Base-by-base conservation (phyloP, 106 monocot species). In the Apostasia ramifera region DNA sequence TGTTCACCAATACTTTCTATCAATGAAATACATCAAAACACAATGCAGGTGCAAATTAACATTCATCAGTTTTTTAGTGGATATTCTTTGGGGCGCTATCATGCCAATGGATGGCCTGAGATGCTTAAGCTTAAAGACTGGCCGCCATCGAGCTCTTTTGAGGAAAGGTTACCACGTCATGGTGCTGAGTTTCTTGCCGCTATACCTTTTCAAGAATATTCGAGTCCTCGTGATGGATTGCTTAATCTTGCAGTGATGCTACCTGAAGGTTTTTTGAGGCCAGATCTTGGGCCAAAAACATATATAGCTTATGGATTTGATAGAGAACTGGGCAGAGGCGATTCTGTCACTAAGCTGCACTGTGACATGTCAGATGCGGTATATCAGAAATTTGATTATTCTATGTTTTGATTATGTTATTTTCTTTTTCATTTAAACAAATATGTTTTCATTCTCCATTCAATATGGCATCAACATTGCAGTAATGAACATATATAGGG, bases 111-210 rank as follows among this genome's bases (percentile, higher is more conserved):
- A 38, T 73, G 73, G 73, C 73, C 73, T 55, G 64, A 73, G 43
- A 73, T 73, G 73, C 64, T 73, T 41, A 73, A 73, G 64, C 73
- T 73, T 43, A 73, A 73, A 64, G 73, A 73, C 45, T 73, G 73
- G 64, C 73, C 73, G 9, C 55, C 73, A 38, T 41, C 64, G 54
- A 55, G 14, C 56, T 64, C 44, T 10, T 73, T 73, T 73, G 55
- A 73, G 26, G 65, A 63, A 42, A 53, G 73, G 2, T 65, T 73
- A 10, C 64, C 73, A 2, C 73, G 64, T 12, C 73, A 73, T 56
- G 40, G 61, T 65, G 65, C 61, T 65, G 73, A 73, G 15, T 73
- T 73, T 44, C 53, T 65, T 55, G 44, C 9, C 11, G 73, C 64
- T 6, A 65, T 73, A 47, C 73, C 73, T 13, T 73, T 73, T 65